A percentile compares a stretch with the other conserved stretches of the same genome.
These are phyloP conservation scores for Zygosaccharomyces sapae DNA, from an alignment of 1,139 yeast species.

Conservation along the genomic window DNA sequence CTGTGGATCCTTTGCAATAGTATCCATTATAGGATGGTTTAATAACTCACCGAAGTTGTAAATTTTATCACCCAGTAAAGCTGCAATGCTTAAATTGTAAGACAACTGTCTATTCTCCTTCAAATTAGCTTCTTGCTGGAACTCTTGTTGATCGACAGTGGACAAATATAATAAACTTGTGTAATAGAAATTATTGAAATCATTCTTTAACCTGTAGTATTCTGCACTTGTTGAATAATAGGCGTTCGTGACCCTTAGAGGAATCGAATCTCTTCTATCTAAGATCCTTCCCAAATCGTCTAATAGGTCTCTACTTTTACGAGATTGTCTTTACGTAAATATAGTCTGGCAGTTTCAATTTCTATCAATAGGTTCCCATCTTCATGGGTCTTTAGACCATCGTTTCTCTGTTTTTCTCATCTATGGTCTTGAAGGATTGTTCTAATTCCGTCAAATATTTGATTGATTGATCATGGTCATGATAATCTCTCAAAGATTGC, in stretches of 20 bases:
- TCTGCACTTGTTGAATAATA: constrained; percentile 79
- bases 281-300: constrained; percentile 57
- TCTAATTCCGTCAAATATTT: constrained; percentile 53
- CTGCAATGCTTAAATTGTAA: constrained; percentile 79
- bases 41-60: constrained; percentile 95
- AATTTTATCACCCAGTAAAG: constrained; percentile 84
- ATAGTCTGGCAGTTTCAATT: constrained; percentile 72
- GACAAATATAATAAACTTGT: constrained; percentile 60
- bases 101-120: constrained; percentile 58
- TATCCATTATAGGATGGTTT: constrained; percentile 75
- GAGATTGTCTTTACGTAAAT: constrained; percentile 54
- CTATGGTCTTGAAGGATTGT: constrained; percentile 40
- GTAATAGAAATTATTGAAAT: constrained; percentile 76
- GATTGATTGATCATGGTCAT: constrained; percentile 49
- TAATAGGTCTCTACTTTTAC: constrained; percentile 64
- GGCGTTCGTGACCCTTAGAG: constrained; percentile 72
- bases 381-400: constrained; percentile 35
- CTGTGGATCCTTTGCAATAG: constrained; percentile 46
- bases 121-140: constrained; percentile 45
- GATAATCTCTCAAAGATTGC: constrained; percentile 47
- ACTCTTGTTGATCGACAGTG: constrained; percentile 38
- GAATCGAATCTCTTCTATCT: constrained; percentile 58
- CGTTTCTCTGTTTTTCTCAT: constrained; percentile 37
- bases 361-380: constrained; percentile 56
- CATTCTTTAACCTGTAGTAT: constrained; percentile 66